Percentiles rank a stretch among this genome's conserved stretches.
Evolutionary conservation across 129 eudicot species (phyloP).

Genomic region (Apium graveolens): DNA sequence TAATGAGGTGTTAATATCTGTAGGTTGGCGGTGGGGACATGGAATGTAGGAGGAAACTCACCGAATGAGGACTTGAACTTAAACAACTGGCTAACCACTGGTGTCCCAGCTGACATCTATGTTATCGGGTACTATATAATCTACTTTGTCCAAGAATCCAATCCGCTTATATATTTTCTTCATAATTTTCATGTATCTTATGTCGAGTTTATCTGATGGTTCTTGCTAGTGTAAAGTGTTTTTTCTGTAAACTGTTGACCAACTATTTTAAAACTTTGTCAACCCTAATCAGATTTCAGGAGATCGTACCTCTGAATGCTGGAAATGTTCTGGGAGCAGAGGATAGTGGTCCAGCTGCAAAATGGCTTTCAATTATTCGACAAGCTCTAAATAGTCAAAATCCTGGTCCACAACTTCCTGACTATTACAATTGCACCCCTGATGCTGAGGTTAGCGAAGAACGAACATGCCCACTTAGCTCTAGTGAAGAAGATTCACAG

Average conservation of each 20-base stretch:
- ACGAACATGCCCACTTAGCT: constrained; percentile 9
- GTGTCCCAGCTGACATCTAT: constrained; percentile 60
- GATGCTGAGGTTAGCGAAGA: background rate
- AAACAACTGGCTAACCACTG: constrained; percentile 48
- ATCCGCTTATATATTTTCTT: no score
- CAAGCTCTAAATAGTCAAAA: constrained; percentile 42
- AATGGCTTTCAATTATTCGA: constrained; percentile 65
- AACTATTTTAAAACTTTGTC: constrained; percentile 12
- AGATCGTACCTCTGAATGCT: constrained; percentile 85
- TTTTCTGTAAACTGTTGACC: background rate
- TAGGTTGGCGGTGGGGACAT: constrained; percentile 87
- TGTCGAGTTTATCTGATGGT: background rate
- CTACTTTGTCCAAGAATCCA: background rate
- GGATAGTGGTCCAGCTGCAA: constrained; percentile 61
- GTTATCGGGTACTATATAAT: constrained; percentile 60
- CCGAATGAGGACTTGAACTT: constrained; percentile 54
- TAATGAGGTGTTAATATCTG: background rate
- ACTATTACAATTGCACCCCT: constrained; percentile 22
- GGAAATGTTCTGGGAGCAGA: constrained; percentile 85
- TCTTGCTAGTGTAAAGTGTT: background rate
- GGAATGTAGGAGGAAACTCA: constrained; percentile 91
- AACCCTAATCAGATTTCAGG: constrained; percentile 63
- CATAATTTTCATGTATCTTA: background rate
- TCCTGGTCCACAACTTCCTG: constrained; percentile 13
- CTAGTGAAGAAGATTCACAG: constrained; percentile 3